phyloP scores from a whole-genome alignment of 805 yeast genomes.

The Saturnispora besseyi region DNA sequence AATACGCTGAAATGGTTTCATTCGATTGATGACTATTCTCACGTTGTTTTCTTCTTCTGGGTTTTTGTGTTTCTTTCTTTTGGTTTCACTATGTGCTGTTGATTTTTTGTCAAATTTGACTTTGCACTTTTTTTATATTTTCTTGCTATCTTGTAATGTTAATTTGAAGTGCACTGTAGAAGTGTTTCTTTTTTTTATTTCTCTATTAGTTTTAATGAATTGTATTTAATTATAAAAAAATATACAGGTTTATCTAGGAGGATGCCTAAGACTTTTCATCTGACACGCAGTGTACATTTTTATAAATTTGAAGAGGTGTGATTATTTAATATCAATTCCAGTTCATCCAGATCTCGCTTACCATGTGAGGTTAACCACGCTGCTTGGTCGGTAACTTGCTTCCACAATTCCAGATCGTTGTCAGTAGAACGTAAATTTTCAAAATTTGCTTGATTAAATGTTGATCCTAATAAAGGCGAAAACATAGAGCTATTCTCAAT shows the following conservation, averaged over 20 bases:
- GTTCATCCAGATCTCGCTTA: neutral
- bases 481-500: conserved; percentile 7
- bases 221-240: neutral
- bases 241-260: neutral
- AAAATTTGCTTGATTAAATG: conserved; percentile 28
- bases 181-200: neutral
- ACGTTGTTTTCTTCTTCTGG: neutral
- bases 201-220: neutral
- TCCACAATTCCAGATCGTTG: conserved; percentile 55
- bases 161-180: neutral
- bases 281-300: neutral
- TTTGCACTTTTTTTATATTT: conserved; percentile 1
- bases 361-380: conserved; percentile 44
- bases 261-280: neutral
- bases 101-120: conserved; percentile 1
- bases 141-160: conserved; percentile 2
- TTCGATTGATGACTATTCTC: conserved; percentile 2
- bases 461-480: conserved; percentile 25
- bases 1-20: conserved; percentile 1
- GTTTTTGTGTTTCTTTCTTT: conserved; percentile 2
- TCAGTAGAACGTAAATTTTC: conserved; percentile 29
- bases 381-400: conserved; percentile 68
- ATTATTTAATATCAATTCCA: neutral
- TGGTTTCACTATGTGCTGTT: conserved; percentile 2
- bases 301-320: neutral